These are phyloP conservation scores for Suillus placidus DNA, from an alignment of 768 basidiomycete species.

Conservation along the genomic window DNA sequence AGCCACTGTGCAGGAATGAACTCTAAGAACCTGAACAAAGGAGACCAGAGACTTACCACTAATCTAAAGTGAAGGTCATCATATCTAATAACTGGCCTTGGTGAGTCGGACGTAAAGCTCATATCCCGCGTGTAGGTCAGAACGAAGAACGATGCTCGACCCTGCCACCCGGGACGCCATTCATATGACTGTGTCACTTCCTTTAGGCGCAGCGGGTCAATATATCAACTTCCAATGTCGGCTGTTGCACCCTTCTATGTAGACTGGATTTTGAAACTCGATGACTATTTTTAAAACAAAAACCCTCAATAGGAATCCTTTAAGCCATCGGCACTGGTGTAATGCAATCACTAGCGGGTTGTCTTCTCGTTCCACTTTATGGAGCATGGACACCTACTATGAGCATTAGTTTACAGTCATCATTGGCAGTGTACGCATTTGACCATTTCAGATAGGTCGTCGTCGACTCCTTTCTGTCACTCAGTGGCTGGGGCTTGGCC, in stretches of 20 bases:
- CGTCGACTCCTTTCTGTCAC: background rate
- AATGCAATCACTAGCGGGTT: background rate
- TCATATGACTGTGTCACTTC: no score
- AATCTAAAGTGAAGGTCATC: background rate
- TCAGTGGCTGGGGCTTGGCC: background rate
- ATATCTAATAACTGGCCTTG: background rate
- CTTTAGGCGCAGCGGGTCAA: no score
- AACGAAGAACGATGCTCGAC: background rate
- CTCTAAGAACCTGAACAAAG: background rate
- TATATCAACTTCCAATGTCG: background rate
- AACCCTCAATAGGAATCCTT: background rate
- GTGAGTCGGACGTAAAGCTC: background rate
- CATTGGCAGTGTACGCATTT: background rate
- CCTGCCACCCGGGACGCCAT: background rate
- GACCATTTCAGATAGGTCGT: background rate
- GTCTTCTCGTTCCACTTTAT: background rate
- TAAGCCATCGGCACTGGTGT: background rate
- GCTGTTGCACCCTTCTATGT: no score
- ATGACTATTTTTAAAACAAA: background rate
- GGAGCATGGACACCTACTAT: background rate
- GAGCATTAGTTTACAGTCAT: background rate
- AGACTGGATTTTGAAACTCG: background rate
- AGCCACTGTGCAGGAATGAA: background rate
- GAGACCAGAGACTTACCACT: background rate
- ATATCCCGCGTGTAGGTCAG: background rate